phyloP scores from a whole-genome alignment of 1,284 basidiomycete genomes.

The Pyrrhoderma noxium region DNA sequence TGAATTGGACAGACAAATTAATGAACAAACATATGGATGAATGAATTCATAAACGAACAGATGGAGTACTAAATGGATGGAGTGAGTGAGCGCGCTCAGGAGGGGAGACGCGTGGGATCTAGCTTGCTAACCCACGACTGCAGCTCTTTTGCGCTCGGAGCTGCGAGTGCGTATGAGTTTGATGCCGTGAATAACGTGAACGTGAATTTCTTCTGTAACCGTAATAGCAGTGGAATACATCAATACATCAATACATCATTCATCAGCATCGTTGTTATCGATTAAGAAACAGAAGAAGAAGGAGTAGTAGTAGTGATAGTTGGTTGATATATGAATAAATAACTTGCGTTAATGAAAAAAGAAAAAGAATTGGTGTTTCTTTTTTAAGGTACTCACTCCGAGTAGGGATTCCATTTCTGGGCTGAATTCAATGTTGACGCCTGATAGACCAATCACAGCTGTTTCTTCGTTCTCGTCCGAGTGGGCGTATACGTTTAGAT shows the following conservation, averaged over 20 bases:
- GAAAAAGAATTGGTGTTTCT: slow-evolving; percentile 14
- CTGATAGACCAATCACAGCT: slow-evolving; percentile 76
- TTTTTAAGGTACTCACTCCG: slow-evolving; percentile 49
- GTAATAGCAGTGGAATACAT: too few species aligned
- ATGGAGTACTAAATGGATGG: too few species aligned
- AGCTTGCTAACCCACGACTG: slow-evolving; percentile 76
- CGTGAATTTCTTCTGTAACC: slow-evolving; percentile 70
- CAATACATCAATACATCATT: too few species aligned
- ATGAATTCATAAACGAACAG: too few species aligned
- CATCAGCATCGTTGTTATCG: too few species aligned
- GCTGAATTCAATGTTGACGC: slow-evolving; percentile 81
- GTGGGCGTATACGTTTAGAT: slow-evolving; percentile 80
- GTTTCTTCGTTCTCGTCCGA: slow-evolving; percentile 80
- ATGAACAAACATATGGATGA: too few species aligned
- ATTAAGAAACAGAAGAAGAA: slow-evolving; percentile 13
- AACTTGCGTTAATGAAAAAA: slow-evolving; percentile 2
- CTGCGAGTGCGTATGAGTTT: slow-evolving; percentile 84
- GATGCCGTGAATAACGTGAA: slow-evolving; percentile 87
- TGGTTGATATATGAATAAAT: not conserved
- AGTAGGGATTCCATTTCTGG: slow-evolving; percentile 82
- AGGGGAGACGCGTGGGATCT: slow-evolving; percentile 58
- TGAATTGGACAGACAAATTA: too few species aligned
- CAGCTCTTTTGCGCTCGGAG: slow-evolving; percentile 72
- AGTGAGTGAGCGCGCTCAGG: too few species aligned
- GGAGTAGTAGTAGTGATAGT: not conserved